Percentiles rank a stretch among this genome's conserved stretches.
These are phyloP conservation scores for Vicia sativa DNA, from an alignment of 306 rosid species.

Conservation along the genomic window DNA sequence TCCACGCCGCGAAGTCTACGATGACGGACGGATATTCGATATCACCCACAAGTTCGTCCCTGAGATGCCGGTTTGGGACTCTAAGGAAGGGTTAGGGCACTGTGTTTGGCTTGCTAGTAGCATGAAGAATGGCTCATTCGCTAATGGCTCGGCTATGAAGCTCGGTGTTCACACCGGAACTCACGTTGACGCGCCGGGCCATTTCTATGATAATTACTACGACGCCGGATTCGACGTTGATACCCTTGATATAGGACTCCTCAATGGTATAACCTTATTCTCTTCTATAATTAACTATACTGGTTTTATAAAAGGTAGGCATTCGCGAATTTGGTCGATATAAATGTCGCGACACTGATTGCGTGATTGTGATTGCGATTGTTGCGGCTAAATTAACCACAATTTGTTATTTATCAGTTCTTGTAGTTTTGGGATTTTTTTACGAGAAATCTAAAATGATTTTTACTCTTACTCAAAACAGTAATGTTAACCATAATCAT, in stretches of 20 bases:
- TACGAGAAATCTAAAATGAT: too few species aligned
- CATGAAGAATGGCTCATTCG: conserved; percentile 82
- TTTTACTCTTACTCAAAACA: too few species aligned
- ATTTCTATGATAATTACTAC: conserved; percentile 72
- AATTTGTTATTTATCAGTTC: too few species aligned
- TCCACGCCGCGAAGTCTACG: conserved; percentile 81
- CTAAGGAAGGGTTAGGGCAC: conserved; percentile 68
- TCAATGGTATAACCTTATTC: conserved; percentile 54
- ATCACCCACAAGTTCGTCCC: conserved; percentile 61
- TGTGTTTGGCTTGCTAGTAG: conserved; percentile 67
- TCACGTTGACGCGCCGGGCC: conserved; percentile 85
- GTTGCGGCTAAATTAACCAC: too few species aligned
- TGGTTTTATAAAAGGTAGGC: too few species aligned
- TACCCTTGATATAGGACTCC: conserved; percentile 69
- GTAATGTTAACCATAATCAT: too few species aligned
- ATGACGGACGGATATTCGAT: conserved; percentile 63
- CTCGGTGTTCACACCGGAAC: conserved; percentile 80
- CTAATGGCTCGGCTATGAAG: conserved; percentile 64
- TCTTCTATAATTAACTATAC: too few species aligned
- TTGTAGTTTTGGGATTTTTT: too few species aligned
- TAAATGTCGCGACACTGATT: too few species aligned
- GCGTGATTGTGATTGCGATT: too few species aligned
- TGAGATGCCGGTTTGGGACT: conserved; percentile 62
- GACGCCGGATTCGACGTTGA: conserved; percentile 90
- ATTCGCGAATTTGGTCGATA: too few species aligned